A percentile compares a stretch with the other conserved stretches of the same genome.
phyloP scores from a whole-genome alignment of 2,329 filamentous ascomycete species.

The Clonostachys chloroleuca region DNA sequence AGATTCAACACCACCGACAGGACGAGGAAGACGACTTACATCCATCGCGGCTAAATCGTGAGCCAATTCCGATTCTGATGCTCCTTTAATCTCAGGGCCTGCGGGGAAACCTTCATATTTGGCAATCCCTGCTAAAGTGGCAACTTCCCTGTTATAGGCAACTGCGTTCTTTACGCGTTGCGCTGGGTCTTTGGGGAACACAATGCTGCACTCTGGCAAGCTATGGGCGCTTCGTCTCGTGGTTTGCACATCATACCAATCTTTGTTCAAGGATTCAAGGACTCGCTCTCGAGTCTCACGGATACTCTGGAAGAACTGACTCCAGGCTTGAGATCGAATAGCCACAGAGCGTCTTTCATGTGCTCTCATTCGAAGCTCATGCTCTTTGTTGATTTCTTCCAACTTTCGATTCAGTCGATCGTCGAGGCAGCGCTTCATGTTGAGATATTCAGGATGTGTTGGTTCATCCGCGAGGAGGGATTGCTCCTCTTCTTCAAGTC shows the following conservation, averaged over 20 bases:
- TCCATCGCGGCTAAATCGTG: slow-evolving; percentile 87
- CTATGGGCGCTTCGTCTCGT: slow-evolving; percentile 79
- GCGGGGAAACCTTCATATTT: slow-evolving; percentile 97
- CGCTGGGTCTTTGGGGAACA: slow-evolving; percentile 71
- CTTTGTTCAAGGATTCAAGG: slow-evolving; percentile 76
- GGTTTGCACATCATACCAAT: slow-evolving; percentile 90
- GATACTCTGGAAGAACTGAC: slow-evolving; percentile 84
- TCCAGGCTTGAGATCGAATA: slow-evolving; percentile 79
- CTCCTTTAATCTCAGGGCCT: slow-evolving; percentile 77
- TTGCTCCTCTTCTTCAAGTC: slow-evolving; percentile 67
- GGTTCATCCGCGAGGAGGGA: slow-evolving; percentile 55
- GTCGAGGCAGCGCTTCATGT: slow-evolving; percentile 84
- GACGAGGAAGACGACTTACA: slow-evolving; percentile 38
- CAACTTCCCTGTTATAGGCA: slow-evolving; percentile 93
- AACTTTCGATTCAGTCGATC: slow-evolving; percentile 78
- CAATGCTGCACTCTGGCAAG: slow-evolving; percentile 75
- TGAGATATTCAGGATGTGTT: slow-evolving; percentile 88
- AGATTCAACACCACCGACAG: background rate
- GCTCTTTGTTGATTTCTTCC: slow-evolving; percentile 68
- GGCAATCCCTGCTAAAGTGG: slow-evolving; percentile 81
- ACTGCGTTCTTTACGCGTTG: slow-evolving; percentile 81
- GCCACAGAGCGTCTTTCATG: slow-evolving; percentile 73
- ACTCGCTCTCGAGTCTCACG: slow-evolving; percentile 78
- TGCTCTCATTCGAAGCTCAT: slow-evolving; percentile 69
- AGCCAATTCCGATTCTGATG: slow-evolving; percentile 69